Evolutionary conservation across 2,329 filamentous ascomycete species (phyloP).

Genomic region (Geosmithia flava): DNA sequence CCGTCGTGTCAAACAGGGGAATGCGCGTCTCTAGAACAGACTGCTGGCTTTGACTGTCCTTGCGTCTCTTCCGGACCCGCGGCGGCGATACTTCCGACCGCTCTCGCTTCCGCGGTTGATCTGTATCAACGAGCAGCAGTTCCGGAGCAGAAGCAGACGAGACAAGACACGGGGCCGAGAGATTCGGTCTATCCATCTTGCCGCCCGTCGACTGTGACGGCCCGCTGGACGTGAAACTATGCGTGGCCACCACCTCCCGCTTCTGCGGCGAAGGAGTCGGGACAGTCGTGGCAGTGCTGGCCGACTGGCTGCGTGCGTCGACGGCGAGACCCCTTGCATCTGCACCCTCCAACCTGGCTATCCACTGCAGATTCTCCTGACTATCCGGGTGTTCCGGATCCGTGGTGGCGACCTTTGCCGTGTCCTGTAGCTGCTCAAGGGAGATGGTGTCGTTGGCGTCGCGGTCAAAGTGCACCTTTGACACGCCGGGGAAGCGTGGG

Average conservation of each 20-base stretch:
- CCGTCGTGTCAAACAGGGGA: too few species aligned
- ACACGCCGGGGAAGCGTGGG: slow-evolving; percentile 63
- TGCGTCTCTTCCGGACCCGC: too few species aligned
- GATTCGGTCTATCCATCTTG: too few species aligned
- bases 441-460: slow-evolving; percentile 55
- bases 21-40: too few species aligned
- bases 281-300: slow-evolving; percentile 23
- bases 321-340: slow-evolving; percentile 30
- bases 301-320: slow-evolving; percentile 29
- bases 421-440: slow-evolving; percentile 55
- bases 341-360: slow-evolving; percentile 43
- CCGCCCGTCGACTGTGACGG: too few species aligned
- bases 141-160: too few species aligned
- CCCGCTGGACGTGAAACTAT: not conserved
- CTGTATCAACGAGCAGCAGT: too few species aligned
- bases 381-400: slow-evolving; percentile 37
- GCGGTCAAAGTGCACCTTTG: slow-evolving; percentile 69
- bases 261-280: slow-evolving; percentile 17
- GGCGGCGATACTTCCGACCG: too few species aligned
- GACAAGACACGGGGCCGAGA: too few species aligned
- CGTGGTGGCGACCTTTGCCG: slow-evolving; percentile 46
- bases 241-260: not conserved
- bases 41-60: too few species aligned
- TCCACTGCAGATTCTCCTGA: slow-evolving; percentile 50
- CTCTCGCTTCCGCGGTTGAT: too few species aligned